Evolutionary conservation across 202 grass and related monocot genomes (phyloP).

Genomic region (Schoenoplectus tabernaemontani): DNA sequence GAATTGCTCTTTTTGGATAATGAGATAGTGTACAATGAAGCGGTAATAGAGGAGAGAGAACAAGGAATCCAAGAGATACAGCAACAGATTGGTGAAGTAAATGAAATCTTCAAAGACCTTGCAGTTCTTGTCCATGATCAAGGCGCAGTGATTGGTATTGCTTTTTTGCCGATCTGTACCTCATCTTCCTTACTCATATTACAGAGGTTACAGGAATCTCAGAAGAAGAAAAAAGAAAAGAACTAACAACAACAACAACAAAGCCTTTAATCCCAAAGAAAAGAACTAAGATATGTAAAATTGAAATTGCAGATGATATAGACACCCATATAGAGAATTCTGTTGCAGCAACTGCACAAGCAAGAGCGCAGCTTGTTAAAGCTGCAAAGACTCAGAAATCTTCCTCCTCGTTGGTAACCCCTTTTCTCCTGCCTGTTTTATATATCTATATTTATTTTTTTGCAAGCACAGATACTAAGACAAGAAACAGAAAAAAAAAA

Average conservation of each 20-base stretch:
- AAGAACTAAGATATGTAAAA: neutral
- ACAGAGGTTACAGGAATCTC: neutral
- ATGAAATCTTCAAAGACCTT: slow-evolving; percentile 98
- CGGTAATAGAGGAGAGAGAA: slow-evolving; percentile 65
- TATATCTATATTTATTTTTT: neutral
- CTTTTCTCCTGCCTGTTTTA: neutral
- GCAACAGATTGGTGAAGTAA: slow-evolving; percentile 90
- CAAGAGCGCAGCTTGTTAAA: slow-evolving; percentile 68
- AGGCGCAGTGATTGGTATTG: slow-evolving; percentile 74
- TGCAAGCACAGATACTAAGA: neutral
- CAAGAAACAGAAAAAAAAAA: neutral
- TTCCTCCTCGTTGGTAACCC: slow-evolving; percentile 67
- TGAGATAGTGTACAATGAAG: slow-evolving; percentile 83
- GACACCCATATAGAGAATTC: slow-evolving; percentile 67
- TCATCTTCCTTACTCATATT: neutral
- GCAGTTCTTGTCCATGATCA: slow-evolving; percentile 98
- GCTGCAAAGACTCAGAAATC: slow-evolving; percentile 94
- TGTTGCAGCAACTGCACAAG: slow-evolving; percentile 49
- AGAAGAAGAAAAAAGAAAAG: neutral
- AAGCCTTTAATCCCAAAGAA: no score
- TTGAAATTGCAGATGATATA: slow-evolving; percentile 62
- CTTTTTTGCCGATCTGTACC: neutral
- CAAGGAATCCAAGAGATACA: slow-evolving; percentile 98
- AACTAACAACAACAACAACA: no score
- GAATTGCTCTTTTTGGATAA: slow-evolving; percentile 88